Evolutionary conservation across 768 basidiomycete genomes (phyloP).

Genomic region (Lenzites betulinus): DNA sequence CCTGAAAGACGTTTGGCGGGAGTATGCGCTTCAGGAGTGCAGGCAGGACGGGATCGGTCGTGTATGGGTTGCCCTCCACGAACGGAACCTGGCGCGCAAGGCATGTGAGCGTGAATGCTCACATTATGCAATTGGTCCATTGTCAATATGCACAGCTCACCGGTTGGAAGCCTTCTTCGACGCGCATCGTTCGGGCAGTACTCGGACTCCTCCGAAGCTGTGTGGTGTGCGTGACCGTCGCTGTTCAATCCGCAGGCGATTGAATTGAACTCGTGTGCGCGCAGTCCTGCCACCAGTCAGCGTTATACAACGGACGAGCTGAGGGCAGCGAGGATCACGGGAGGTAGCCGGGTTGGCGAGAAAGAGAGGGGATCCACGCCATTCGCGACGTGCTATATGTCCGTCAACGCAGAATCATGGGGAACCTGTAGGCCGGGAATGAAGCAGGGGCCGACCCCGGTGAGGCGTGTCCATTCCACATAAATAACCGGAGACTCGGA

Average conservation of each 20-base stretch:
- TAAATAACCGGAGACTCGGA: neutral
- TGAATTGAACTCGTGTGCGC: neutral
- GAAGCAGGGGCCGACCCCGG: constrained; percentile 5
- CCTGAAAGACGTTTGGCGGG: constrained; percentile 46
- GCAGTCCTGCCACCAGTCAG: neutral
- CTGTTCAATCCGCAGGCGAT: neutral
- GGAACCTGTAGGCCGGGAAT: neutral
- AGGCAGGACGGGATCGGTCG: constrained; percentile 63
- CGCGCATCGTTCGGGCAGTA: constrained; percentile 48
- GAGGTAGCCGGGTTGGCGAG: no score
- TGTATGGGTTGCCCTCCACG: constrained; percentile 60
- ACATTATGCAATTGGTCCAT: no score
- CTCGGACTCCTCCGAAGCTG: no score
- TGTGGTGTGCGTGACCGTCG: neutral
- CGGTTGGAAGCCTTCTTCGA: constrained; percentile 68
- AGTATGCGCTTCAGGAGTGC: constrained; percentile 58
- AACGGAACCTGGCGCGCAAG: constrained; percentile 49
- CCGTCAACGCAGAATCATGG: constrained; percentile 5
- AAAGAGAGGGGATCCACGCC: neutral
- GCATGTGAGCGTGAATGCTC: constrained; percentile 6
- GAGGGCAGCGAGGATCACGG: neutral
- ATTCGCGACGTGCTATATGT: neutral
- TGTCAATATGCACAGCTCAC: constrained; percentile 34
- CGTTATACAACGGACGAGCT: no score
- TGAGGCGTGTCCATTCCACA: neutral